phyloP scores from a whole-genome alignment of 345 rosid genomes.

The Brassica cretica region DNA sequence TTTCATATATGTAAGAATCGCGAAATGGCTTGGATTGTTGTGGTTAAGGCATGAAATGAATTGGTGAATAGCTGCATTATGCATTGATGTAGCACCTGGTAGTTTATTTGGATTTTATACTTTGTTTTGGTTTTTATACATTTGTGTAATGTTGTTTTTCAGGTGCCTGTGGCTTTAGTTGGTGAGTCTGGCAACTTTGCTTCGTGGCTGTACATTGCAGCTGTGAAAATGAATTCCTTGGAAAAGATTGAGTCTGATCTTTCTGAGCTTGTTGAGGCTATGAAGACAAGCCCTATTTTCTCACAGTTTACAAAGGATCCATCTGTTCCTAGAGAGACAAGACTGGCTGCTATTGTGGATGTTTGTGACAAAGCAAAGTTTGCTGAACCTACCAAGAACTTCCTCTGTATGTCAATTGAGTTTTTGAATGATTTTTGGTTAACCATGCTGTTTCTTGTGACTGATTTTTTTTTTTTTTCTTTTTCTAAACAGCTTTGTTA shows the following conservation, averaged over 20 bases:
- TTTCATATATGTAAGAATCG: neutral
- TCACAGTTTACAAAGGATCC: constrained; percentile 78
- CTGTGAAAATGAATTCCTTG: constrained; percentile 62
- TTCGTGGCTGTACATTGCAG: constrained; percentile 69
- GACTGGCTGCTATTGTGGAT: constrained; percentile 67
- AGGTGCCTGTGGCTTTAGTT: constrained; percentile 72
- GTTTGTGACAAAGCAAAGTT: constrained; percentile 65
- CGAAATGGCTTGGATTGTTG: neutral
- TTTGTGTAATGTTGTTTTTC: constrained; percentile 18
- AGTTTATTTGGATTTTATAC: neutral
- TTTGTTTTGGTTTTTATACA: neutral
- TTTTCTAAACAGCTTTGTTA: constrained; percentile 49
- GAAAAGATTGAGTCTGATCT: constrained; percentile 81
- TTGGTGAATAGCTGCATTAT: neutral
- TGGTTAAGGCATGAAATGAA: neutral
- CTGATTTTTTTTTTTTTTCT: constrained; percentile 7
- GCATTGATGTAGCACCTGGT: neutral
- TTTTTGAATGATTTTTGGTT: neutral
- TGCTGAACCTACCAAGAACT: constrained; percentile 65
- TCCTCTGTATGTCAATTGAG: constrained; percentile 56
- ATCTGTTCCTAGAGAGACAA: constrained; percentile 60
- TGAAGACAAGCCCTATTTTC: constrained; percentile 58
- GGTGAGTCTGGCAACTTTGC: constrained; percentile 95
- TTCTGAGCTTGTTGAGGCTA: constrained; percentile 63
- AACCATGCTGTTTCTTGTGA: neutral